Conservation (phyloP, 2,329 filamentous ascomycete species). For the Ophiostoma perfectum region DNA sequence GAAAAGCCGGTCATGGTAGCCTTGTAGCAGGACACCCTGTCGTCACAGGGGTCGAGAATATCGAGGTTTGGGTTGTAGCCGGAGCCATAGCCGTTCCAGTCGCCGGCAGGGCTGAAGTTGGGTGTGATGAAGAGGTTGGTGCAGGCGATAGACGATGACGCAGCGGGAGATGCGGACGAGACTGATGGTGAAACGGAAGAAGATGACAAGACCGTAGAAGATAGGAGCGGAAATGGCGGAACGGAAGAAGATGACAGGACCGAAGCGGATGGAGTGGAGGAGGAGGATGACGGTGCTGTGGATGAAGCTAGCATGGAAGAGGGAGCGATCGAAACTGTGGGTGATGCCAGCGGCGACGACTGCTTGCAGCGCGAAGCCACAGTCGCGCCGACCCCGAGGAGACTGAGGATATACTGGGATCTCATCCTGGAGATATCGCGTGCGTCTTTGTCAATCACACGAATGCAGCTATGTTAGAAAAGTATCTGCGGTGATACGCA, state of each 20-base stretch:
- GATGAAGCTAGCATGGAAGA: background rate
- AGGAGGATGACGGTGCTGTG: background rate
- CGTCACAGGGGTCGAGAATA: background rate
- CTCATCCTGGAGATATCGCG: background rate
- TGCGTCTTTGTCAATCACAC: too few species aligned
- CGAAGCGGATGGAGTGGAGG: background rate
- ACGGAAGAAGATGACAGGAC: background rate
- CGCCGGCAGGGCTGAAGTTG: background rate
- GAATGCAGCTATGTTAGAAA: too few species aligned
- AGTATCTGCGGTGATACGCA: too few species aligned
- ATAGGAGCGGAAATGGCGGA: too few species aligned
- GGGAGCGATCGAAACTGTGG: too few species aligned
- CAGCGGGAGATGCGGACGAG: background rate
- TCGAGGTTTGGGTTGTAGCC: background rate
- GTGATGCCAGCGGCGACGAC: background rate
- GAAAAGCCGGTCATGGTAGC: background rate
- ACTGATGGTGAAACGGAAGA: background rate
- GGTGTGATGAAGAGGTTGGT: background rate
- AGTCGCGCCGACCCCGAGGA: background rate
- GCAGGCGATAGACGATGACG: background rate
- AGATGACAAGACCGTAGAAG: too few species aligned
- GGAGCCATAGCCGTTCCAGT: background rate
- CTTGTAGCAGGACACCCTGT: background rate
- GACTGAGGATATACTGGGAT: background rate
- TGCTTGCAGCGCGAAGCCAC: background rate